Evolutionary conservation across 768 basidiomycete species (phyloP), one percentile per base, ranked within the genome.

Genomic region (Lentinula boryana): DNA sequence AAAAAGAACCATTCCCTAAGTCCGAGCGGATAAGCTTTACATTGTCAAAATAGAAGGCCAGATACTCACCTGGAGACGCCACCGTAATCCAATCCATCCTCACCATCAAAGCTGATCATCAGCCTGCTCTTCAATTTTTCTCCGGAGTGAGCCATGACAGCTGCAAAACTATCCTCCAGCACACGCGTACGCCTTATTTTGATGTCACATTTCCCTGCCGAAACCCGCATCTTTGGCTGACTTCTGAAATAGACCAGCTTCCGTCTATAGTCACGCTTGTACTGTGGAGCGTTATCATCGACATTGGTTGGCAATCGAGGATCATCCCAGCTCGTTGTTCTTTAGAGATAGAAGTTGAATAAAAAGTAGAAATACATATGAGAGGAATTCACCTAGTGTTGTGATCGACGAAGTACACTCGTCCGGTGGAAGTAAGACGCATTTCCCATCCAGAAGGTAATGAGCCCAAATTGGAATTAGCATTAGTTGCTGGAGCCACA

Each of bases 401-500:
- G 74, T 96, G 94, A 70, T 95, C 94, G 13, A 95, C 93, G 66
- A 94, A 96, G 74, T 96, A 96, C 16, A 95, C 88, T 36, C 93
- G 81, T 7, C 83, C 82, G 0, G 89, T 93, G 1, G 88, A 87
- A 1, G 94, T 95, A 56, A 95, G 73, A 18, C 94, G 82, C 94
- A 95, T 95, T 75, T 96, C 94, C 93, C 93, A 96, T 62, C 93
- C 94, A 49, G 87, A 89, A 5, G 94, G 94, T 40, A 96, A 78
- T 6, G 90, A 85, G 0, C 94, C 93, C 16, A 93, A 83, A 64
- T 88, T 78, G 63, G 85, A 72, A 60, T 77, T 83, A 59, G 79
- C 66, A 70, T 76, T 62, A 58, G 77, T 78, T 27, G 83, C 69
- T 15, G 77, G 65, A 67, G 83, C 66, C 62, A 82, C 75, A 65